Evolutionary conservation across 1,284 basidiomycete genomes (phyloP), one percentile per base, ranked within the genome.

Genomic region (Trichosporon coremiiforme): DNA sequence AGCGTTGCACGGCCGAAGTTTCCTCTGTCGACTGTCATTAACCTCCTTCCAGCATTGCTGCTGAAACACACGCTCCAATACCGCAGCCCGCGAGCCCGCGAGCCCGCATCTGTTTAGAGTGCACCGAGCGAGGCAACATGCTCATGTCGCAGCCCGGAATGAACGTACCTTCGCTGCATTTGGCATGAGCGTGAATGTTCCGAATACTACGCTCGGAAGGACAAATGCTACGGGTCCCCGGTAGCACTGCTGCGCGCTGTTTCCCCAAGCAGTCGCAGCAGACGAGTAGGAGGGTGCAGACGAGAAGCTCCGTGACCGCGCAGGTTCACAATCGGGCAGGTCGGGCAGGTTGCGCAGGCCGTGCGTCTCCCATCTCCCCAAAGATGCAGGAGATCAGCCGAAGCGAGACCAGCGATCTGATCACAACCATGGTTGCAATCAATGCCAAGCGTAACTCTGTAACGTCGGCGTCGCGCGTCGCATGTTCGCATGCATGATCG

Each of bases 11-110:
- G 41, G 41, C 41, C 17, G 41, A 45, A 47, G 45, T 13, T 47
- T n/a, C 45, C 45, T 47, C 45, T 47, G 17, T 13, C 29, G 33
- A 22, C 12, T 12, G 15, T 33, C 57, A 62, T 62, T 33, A 35
- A 33, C 57, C 57, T 62, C 57, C 57, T 62, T 33, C 57, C 57
- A 62, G 57, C 57, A 9, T 10, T 13, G 7, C 31, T n/a, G 29
- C 13, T 62, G 57, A 62, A 62, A 62, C 57, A 35, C 25, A 31
- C 57, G 57, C 29, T 62, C 57, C 57, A 29, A 62, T 33, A 13
- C 22, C 29, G 57, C 50, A 53, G 50, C 41, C 41, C 41, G 41
- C 17, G 4, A 25, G 25, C 25, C 25, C 25, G 25, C 25, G 25
- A 25, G 25, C 25, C 25, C 25, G 25, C 25, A 25, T 25, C 25